Conservation (phyloP, 1,284 basidiomycete species). For the Cryptococcus sp. region DNA sequence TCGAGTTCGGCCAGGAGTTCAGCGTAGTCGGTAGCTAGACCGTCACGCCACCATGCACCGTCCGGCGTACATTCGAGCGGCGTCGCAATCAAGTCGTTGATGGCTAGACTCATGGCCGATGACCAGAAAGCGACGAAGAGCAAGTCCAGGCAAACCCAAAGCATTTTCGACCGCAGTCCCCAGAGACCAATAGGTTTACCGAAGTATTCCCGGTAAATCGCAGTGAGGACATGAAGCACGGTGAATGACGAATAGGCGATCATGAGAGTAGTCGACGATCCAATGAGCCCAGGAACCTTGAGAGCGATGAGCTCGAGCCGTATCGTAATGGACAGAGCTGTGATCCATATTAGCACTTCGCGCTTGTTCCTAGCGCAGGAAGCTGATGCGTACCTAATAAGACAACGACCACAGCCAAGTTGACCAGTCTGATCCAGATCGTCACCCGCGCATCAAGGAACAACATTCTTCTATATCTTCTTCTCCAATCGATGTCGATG, state of each 20-base stretch:
- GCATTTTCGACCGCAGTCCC: constrained; percentile 56
- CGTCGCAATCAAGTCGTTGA: constrained; percentile 61
- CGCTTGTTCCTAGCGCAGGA: background rate
- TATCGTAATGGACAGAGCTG: constrained; percentile 54
- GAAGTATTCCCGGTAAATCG: constrained; percentile 59
- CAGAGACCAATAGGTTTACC: constrained; percentile 61
- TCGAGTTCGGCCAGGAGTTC: constrained; percentile 20
- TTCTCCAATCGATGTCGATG: constrained; percentile 27
- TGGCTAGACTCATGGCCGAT: constrained; percentile 53
- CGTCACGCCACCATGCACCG: constrained; percentile 44
- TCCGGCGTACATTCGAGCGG: constrained; percentile 55
- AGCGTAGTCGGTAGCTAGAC: constrained; percentile 23
- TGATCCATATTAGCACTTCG: background rate
- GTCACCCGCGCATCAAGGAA: constrained; percentile 58
- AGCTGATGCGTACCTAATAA: constrained; percentile 47
- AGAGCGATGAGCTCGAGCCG: constrained; percentile 44
- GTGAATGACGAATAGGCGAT: constrained; percentile 58
- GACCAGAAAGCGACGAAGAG: constrained; percentile 57
- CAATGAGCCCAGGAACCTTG: constrained; percentile 55
- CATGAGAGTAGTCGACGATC: constrained; percentile 57
- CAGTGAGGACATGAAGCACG: constrained; percentile 56
- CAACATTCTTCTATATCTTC: constrained; percentile 49
- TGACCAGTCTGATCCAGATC: constrained; percentile 57
- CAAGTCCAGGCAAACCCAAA: constrained; percentile 56
- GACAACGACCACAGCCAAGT: constrained; percentile 54